phyloP scores from a whole-genome alignment of 306 rosid genomes.

The Geum urbanum region DNA sequence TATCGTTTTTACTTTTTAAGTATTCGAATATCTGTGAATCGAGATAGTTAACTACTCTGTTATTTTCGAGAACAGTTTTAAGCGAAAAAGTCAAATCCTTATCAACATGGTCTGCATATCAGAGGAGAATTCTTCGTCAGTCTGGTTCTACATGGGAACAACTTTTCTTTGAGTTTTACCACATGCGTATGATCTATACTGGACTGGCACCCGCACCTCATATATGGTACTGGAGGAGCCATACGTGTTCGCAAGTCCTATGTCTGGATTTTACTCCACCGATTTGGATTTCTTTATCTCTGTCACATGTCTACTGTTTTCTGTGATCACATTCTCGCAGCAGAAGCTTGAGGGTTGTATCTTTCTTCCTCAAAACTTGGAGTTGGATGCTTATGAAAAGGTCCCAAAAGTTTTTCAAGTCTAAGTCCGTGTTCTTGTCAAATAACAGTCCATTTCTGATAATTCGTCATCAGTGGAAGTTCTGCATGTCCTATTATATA shows the following conservation, averaged over 20 bases:
- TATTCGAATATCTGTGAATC: too few relatives aligned
- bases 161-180: conserved; percentile 47
- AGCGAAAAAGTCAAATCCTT: conserved; percentile 32
- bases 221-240: conserved; percentile 13
- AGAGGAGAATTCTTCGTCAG: conserved; percentile 13
- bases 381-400: conserved; percentile 28
- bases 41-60: too few relatives aligned
- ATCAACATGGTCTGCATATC: conserved; percentile 27
- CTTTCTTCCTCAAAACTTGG: conserved; percentile 36
- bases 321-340: conserved; percentile 47
- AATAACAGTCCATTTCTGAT: neutral
- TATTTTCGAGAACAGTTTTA: too few relatives aligned
- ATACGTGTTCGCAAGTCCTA: conserved; percentile 43
- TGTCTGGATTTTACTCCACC: conserved; percentile 41
- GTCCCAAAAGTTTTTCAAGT: conserved; percentile 29
- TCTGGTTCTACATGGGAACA: neutral
- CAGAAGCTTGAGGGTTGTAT: conserved; percentile 44
- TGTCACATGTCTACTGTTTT: conserved; percentile 37
- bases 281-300: conserved; percentile 54
- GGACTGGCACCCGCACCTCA: conserved; percentile 2
- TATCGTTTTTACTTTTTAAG: too few relatives aligned
- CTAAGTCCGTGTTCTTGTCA: neutral
- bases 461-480: neutral
- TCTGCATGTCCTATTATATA: neutral
- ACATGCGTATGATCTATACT: conserved; percentile 54